Percentiles rank a stretch among this genome's conserved stretches.
These are phyloP conservation scores for Allomyces macrogynus DNA, from an alignment of 192 early-diverging fungal species.

Conservation along the genomic window DNA sequence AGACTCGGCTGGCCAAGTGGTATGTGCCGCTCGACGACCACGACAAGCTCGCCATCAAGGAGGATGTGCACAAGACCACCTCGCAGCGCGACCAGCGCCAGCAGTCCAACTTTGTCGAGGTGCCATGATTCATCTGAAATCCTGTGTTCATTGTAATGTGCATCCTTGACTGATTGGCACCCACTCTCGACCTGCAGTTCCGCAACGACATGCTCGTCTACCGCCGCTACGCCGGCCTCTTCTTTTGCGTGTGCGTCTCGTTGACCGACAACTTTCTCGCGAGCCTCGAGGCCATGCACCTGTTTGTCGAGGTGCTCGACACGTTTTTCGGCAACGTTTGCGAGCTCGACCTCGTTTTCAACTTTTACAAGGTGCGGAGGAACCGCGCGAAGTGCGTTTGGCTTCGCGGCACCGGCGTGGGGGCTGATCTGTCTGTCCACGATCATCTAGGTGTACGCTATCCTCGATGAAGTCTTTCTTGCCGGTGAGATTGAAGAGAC, in stretches of 20 bases:
- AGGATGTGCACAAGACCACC: slow-evolving; percentile 84
- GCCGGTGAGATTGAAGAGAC: slow-evolving; percentile 98
- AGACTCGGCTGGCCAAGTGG: slow-evolving; percentile 93
- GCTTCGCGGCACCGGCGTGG: too few relatives aligned
- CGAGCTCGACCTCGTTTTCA: slow-evolving; percentile 94
- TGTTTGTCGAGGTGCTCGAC: slow-evolving; percentile 97
- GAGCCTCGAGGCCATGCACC: slow-evolving; percentile 89
- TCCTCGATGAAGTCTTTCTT: slow-evolving; percentile 93
- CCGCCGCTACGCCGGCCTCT: slow-evolving; percentile 91
- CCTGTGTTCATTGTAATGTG: too few relatives aligned
- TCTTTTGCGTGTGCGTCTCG: slow-evolving; percentile 98
- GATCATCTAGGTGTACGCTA: slow-evolving; percentile 81
- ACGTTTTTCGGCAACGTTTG: slow-evolving; percentile 97
- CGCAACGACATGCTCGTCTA: slow-evolving; percentile 97
- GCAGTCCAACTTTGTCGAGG: slow-evolving; percentile 96
- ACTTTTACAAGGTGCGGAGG: slow-evolving; percentile 84
- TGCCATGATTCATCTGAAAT: slow-evolving; percentile 11
- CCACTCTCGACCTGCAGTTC: slow-evolving; percentile 34
- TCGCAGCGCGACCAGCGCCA: slow-evolving; percentile 92
- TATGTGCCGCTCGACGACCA: slow-evolving; percentile 85
- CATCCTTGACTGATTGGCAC: too few relatives aligned
- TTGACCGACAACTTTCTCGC: slow-evolving; percentile 94
- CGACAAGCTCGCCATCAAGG: slow-evolving; percentile 82
- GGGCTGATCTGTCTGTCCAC: too few relatives aligned
- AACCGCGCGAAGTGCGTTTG: too few relatives aligned